A percentile compares a stretch with the other conserved stretches of the same genome.
These are phyloP conservation scores for Daldinia caldariorum DNA, from an alignment of 495 filamentous ascomycete species.

Conservation along the genomic window DNA sequence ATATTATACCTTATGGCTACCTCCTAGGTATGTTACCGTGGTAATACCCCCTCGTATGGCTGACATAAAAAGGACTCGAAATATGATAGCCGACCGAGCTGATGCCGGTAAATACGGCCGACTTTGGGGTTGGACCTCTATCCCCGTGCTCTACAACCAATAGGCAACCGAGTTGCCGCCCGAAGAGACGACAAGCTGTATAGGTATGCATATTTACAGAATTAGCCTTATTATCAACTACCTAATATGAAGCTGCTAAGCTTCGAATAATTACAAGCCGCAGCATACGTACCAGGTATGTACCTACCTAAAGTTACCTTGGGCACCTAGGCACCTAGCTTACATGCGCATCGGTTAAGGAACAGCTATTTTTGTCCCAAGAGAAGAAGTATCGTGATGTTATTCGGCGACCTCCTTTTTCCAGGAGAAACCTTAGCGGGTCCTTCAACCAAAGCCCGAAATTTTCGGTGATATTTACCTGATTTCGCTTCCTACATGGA, in stretches of 20 bases:
- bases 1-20: not conserved
- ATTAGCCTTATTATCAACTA: slow-evolving; percentile 2
- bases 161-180: not conserved
- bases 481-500: too few species aligned
- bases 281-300: not conserved
- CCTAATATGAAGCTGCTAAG: not conserved
- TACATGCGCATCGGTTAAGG: not conserved
- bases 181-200: not conserved
- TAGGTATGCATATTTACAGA: not conserved
- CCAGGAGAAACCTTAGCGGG: too few species aligned
- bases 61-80: slow-evolving; percentile 2
- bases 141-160: not conserved
- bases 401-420: too few species aligned
- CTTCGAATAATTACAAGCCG: not conserved
- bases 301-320: too few species aligned
- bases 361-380: not conserved
- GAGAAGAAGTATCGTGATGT: too few species aligned
- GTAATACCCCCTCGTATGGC: not conserved
- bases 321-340: too few species aligned
- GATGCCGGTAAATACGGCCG: slow-evolving; percentile 3
- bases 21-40: not conserved
- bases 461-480: too few species aligned
- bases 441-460: too few species aligned
- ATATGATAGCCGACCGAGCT: not conserved
- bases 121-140: not conserved